Evolutionary conservation across 129 eudicot genomes (phyloP), one percentile per base, ranked within the genome.

Genomic region (Flaveria linearis): DNA sequence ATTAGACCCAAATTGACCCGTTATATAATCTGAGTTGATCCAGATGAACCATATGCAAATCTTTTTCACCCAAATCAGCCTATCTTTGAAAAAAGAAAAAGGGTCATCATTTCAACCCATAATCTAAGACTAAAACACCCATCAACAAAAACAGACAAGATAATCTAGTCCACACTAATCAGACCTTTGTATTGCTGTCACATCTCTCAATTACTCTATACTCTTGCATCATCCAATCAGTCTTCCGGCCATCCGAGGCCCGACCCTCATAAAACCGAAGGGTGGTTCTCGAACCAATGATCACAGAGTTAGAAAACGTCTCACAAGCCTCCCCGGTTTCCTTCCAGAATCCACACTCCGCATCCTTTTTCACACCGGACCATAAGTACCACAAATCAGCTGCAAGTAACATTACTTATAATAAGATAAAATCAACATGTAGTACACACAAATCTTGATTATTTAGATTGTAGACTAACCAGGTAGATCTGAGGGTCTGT

Each of bases 151-250:
- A 13, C 57, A 51, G 16, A 51, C 5, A 53, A 17, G 12, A 55
- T 7, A 53, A 53, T 53, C 60, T 53, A 12, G 60, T 53, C 9
- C 22, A 47, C n/a, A 47, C 23, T 3, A 36, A 16, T 18, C 49
- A 33, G 77, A 91, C 97, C 90, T 78, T 71, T 22, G 58, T 25
- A 39, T 74, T 68, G 68, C 45, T 58, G 43, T 74, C 70, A 33
- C 57, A 84, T 15, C 80, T 82, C 6, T 57, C 79, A 10, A 85
- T 83, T 69, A 92, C 76, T 69, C 52, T 65, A 71, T 89, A 92
- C 78, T 89, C 96, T 79, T 86, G 96, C 91, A 90, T 87, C 68
- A 89, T 60, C 93, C 93, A 92, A 61, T 86, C 75, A 17, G 93
- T 92, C 84, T 68, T 76, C 56, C 51, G 79, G 57, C 41, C 86